A percentile compares a stretch with the other conserved stretches of the same genome.
phyloP scores from a whole-genome alignment of 805 yeast species.

The Diddensiella santjacobensis region DNA sequence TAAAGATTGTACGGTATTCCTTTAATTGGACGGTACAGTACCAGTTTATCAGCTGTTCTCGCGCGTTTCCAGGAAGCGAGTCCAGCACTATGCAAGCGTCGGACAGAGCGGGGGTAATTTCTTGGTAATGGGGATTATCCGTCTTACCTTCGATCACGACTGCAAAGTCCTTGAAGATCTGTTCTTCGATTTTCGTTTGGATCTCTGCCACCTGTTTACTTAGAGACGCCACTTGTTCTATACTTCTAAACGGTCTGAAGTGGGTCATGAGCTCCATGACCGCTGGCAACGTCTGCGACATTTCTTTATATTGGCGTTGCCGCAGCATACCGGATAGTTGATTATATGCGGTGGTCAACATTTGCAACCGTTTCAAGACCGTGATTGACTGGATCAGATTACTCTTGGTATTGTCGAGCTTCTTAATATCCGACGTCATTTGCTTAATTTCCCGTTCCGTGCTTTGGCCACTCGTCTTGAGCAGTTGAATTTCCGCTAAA shows the following conservation, averaged over 20 bases:
- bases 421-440: slow-evolving; percentile 75
- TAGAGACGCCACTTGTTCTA: slow-evolving; percentile 70
- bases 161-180: slow-evolving; percentile 68
- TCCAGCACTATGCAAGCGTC: slow-evolving; percentile 76
- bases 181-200: slow-evolving; percentile 60
- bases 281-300: slow-evolving; percentile 60
- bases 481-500: slow-evolving; percentile 43
- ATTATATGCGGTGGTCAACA: slow-evolving; percentile 73
- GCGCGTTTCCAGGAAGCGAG: slow-evolving; percentile 45
- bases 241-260: slow-evolving; percentile 77
- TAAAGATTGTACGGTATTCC: slow-evolving; percentile 74
- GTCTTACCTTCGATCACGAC: slow-evolving; percentile 26
- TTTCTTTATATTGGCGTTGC: slow-evolving; percentile 48
- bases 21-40: slow-evolving; percentile 63
- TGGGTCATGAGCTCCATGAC: slow-evolving; percentile 67
- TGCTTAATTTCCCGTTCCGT: slow-evolving; percentile 61
- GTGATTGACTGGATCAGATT: slow-evolving; percentile 84
- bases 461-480: slow-evolving; percentile 45
- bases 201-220: slow-evolving; percentile 56
- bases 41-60: slow-evolving; percentile 64
- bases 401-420: slow-evolving; percentile 75
- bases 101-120: slow-evolving; percentile 24
- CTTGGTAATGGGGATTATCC: slow-evolving; percentile 13
- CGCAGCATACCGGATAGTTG: slow-evolving; percentile 48
- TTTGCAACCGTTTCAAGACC: slow-evolving; percentile 78